These are phyloP conservation scores for Penicillium sp. DNA, from an alignment of 2,329 filamentous ascomycete species.

Conservation along the genomic window DNA sequence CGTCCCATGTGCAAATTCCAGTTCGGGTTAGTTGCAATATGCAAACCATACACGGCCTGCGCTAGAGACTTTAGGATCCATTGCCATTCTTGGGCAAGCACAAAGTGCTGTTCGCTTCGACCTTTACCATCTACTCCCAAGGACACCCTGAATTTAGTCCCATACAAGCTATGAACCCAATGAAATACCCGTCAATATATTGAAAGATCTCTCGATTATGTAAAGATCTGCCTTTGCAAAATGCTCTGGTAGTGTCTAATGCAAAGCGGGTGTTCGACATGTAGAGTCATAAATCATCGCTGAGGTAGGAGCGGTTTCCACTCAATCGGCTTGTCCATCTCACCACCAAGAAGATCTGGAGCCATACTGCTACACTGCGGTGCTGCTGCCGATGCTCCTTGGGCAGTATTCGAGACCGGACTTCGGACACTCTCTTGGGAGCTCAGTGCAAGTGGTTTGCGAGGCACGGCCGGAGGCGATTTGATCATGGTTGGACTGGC, in stretches of 20 bases:
- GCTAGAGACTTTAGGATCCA: neutral
- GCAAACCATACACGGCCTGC: neutral
- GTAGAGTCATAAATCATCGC: constrained; percentile 4
- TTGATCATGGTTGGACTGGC: constrained; percentile 17
- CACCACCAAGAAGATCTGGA: constrained; percentile 25
- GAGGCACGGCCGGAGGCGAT: constrained; percentile 52
- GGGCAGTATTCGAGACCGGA: neutral
- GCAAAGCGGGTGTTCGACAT: neutral
- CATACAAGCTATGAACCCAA: neutral
- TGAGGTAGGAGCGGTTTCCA: constrained; percentile 33
- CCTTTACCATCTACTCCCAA: neutral
- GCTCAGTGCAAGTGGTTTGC: constrained; percentile 52
- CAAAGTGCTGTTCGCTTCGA: neutral
- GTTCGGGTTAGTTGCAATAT: neutral
- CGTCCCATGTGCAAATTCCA: neutral
- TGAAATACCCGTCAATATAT: constrained; percentile 2
- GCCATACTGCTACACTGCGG: neutral
- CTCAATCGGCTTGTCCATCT: constrained; percentile 19
- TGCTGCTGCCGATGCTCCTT: neutral
- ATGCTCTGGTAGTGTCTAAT: neutral
- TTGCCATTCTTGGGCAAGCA: neutral
- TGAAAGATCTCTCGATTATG: neutral
- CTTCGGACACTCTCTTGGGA: constrained; percentile 11
- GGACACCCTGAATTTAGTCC: neutral
- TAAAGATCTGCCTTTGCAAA: neutral